These are phyloP conservation scores for Paramecium pentaurelia DNA, from an alignment of 73 alveolate genomes.

Conservation along the genomic window DNA sequence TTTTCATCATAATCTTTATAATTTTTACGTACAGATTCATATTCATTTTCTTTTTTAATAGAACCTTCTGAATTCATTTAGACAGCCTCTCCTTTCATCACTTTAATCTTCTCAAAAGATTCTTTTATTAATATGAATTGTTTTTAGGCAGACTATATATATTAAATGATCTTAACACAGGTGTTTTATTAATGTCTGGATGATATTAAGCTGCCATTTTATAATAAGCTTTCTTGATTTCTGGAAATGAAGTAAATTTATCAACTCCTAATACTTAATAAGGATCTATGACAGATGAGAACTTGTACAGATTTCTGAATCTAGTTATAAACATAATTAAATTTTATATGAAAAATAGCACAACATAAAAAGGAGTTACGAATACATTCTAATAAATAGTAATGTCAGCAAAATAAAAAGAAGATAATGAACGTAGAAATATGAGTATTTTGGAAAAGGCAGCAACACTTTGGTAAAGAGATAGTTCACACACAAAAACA, in stretches of 20 bases:
- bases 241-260: neutral
- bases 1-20: constrained; percentile 37
- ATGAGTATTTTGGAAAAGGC: neutral
- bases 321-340: neutral
- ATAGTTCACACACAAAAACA: neutral
- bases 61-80: constrained; percentile 26
- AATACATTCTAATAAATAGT: neutral
- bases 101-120: constrained; percentile 13
- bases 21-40: constrained; percentile 43
- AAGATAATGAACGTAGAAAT: neutral
- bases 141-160: neutral
- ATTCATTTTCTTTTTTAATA: neutral
- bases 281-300: neutral
- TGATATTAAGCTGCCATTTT: neutral
- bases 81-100: constrained; percentile 46
- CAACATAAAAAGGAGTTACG: neutral
- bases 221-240: neutral
- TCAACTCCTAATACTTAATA: neutral
- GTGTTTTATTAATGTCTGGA: neutral
- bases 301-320: neutral
- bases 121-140: neutral
- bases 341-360: neutral
- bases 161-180: constrained; percentile 15
- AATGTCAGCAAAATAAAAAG: neutral
- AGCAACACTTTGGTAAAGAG: neutral